Base-by-base conservation (phyloP, 805 yeast genomes). In the Brettanomyces sp. region DNA sequence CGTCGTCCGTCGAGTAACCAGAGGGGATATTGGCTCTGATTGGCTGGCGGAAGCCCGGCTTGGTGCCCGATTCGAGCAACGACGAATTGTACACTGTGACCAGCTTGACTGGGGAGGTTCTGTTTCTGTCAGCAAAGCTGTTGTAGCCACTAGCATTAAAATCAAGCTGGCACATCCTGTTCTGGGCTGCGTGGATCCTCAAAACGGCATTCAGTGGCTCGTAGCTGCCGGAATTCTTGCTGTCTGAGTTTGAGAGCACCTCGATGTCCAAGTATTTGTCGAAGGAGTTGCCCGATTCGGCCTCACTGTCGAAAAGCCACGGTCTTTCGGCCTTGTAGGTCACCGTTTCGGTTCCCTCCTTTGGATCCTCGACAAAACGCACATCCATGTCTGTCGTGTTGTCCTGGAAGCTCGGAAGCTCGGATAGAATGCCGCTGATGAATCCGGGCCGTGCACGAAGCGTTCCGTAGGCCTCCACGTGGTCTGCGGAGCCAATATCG, bases 121-220 rank as follows among this genome's bases (percentile, higher is more conserved):
- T 55, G 52, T 56, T 49, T 48, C 66, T 55, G 5, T 64, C 68
- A 7, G 52, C 49, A 8, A 56, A 51, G 3, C 70, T 59, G 23
- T 58, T 48, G 47, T 70, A 72, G 2, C 63, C 64, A 0, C 77
- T 65, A 1, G 76, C 64, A 56, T 79, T 76, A 68, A 87, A 86
- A 18, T 62, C 64, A 35, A 88, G 50, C 24, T 68, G 69, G 63
- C 95, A 88, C 47, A 71, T 71, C 55, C 95, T 73, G 60, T 80
- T 82, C 32, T 79, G 77, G 13, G 71, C 71, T 2, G 75, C 85
- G 38, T 69, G 66, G 42, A 88, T 75, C 45, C 63, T 63, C 36
- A 88, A 55, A 39, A 80, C 81, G 1, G 86, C 89, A 18, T 73
- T 72, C 48, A 80, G 67, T 44, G 89, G 85, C 0, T 82, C 80